These are phyloP conservation scores for Trichosporon sp. DNA, from an alignment of 1,284 basidiomycete species.

Conservation along the genomic window DNA sequence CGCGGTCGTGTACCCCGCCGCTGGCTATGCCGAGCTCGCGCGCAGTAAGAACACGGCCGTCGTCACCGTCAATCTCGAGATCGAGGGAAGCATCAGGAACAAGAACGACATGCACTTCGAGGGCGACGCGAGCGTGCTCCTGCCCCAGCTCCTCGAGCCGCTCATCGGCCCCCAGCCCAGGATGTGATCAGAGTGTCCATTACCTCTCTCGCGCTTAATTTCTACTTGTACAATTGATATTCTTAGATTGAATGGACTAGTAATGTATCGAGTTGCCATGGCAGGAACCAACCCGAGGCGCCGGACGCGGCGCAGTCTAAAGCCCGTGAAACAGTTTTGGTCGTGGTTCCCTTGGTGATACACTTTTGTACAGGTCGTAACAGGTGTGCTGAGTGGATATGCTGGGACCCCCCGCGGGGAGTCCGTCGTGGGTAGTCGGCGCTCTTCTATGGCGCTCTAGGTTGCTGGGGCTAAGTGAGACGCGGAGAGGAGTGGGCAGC, in stretches of 20 bases:
- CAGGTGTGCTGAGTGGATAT: not conserved
- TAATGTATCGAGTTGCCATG: not conserved
- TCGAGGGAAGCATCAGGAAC: not conserved
- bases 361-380: not conserved
- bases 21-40: constrained; percentile 17
- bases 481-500: not conserved
- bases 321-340: not conserved
- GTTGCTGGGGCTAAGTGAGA: not conserved
- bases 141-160: constrained; percentile 13
- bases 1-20: constrained; percentile 14
- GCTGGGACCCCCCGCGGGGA: too few species aligned
- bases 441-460: not conserved
- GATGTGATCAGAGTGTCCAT: not conserved
- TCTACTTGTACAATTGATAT: not conserved
- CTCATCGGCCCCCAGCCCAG: not conserved
- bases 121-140: constrained; percentile 13
- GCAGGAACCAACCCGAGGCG: not conserved
- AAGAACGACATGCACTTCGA: constrained; percentile 14
- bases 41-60: constrained; percentile 1
- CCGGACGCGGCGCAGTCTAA: not conserved
- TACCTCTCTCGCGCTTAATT: not conserved
- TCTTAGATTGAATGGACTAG: not conserved
- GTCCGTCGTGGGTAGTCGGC: not conserved
- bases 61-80: constrained; percentile 17
- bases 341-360: not conserved